Base-by-base conservation (phyloP, 345 rosid genomes). In the Euphorbia tirucalli region DNA sequence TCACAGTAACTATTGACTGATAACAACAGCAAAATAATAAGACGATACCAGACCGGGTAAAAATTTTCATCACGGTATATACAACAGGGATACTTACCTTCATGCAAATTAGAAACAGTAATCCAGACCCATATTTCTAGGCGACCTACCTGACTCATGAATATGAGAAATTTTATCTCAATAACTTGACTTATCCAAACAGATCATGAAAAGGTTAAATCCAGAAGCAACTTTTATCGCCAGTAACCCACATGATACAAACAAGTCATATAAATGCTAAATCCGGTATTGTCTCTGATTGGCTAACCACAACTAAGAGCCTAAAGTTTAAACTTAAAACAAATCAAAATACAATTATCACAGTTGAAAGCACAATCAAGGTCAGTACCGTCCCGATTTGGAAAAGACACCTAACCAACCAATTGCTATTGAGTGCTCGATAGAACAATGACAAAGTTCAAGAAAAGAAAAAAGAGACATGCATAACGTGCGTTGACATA, bases 391-490 rank as follows among this genome's bases (percentile, higher is more conserved):
- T 11, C 39, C n/a, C 2, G 15, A 52, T 19, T 37, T n/a, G 21
- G 35, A 60, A n/a, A 11, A 46, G 15, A 60, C 54, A 21, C 55
- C 9, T 31, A 24, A 54, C 74, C 65, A 28, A 66, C 61, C 61
- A 48, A 46, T 52, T 1, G 27, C 57, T 60, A 11, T 27, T 37
- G 48, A 61, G 66, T 66, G 61, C n/a, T 54, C 46, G 75, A 61
- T 56, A 58, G 19, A 62, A 25, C 58, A 28, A 56, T 19, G 25
- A 57, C n/a, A 56, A 81, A 48, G 4, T 55, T 70, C 56, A 57
- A 22, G 28, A 15, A 57, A 22, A 52, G 37, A 67, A 52, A 49
- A 32, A 18, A 43, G 6, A 25, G 67, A 28, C 30, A 62, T 66
- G 43, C 44, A 31, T 24, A 21, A 50, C 54, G n/a, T 66, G 57